Percentiles rank a stretch among this genome's conserved stretches.
Evolutionary conservation across 2,329 filamentous ascomycete genomes (phyloP).

Genomic region (Dactylonectria estremocensis): DNA sequence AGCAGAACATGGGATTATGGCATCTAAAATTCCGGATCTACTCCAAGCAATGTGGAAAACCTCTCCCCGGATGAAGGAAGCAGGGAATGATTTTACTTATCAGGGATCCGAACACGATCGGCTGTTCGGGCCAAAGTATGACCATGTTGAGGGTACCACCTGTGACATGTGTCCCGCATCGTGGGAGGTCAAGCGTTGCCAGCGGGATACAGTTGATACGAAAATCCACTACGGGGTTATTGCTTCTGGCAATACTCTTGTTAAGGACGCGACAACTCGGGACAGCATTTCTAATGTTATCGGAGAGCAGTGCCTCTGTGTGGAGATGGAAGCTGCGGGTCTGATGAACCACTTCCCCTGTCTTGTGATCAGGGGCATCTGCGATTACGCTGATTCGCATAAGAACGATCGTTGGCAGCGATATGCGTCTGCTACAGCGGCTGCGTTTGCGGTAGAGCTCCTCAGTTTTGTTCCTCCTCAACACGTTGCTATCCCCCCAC

Average conservation of each 20-base stretch:
- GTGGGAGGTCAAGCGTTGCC: conserved; percentile 5
- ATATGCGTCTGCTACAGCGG: conserved; percentile 50
- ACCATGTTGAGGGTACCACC: neutral
- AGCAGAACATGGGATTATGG: conserved; percentile 26
- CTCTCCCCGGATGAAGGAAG: conserved; percentile 21
- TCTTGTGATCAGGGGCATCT: conserved; percentile 54
- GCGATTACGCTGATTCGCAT: conserved; percentile 55
- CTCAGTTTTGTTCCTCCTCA: conserved; percentile 12
- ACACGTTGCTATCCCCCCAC: too few species aligned
- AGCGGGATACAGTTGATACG: conserved; percentile 25
- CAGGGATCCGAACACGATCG: neutral
- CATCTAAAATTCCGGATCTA: conserved; percentile 5
- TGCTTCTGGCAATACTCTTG: conserved; percentile 35
- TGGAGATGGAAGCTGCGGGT: conserved; percentile 48
- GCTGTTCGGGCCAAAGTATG: neutral
- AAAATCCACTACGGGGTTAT: conserved; percentile 41
- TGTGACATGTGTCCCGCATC: conserved; percentile 24
- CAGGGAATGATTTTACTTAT: neutral
- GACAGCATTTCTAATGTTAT: conserved; percentile 1
- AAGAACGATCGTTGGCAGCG: conserved; percentile 52
- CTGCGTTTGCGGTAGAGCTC: conserved; percentile 49
- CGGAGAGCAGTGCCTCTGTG: conserved; percentile 19
- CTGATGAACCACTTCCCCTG: conserved; percentile 44
- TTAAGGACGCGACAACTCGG: conserved; percentile 38
- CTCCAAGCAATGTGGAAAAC: conserved; percentile 12